phyloP scores from a whole-genome alignment of 2,329 filamentous ascomycete species.

The Beauveria medogensis region DNA sequence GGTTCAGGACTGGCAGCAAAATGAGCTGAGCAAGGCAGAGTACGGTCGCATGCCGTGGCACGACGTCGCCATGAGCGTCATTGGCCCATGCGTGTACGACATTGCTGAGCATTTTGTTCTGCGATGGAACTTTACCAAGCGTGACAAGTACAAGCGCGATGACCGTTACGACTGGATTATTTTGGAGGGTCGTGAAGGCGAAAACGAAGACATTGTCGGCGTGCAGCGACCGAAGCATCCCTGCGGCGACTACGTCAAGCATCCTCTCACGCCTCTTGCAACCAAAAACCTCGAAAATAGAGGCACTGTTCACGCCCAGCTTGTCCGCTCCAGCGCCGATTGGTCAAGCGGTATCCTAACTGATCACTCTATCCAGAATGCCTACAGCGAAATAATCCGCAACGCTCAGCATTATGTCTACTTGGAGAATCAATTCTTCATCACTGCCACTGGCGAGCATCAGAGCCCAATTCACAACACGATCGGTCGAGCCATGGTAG shows the following conservation, averaged over 20 bases:
- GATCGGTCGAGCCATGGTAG: conserved; percentile 82
- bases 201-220: conserved; percentile 77
- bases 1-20: conserved; percentile 85
- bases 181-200: conserved; percentile 65
- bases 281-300: conserved; percentile 55
- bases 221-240: conserved; percentile 86
- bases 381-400: conserved; percentile 75
- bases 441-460: conserved; percentile 84
- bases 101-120: conserved; percentile 93
- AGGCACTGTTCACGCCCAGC: conserved; percentile 71
- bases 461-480: conserved; percentile 81
- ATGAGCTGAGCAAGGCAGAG: conserved; percentile 84
- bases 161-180: conserved; percentile 76
- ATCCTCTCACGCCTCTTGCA: conserved; percentile 64
- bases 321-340: conserved; percentile 84
- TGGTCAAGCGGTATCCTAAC: conserved; percentile 88
- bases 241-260: conserved; percentile 77
- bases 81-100: conserved; percentile 84
- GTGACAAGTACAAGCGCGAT: conserved; percentile 95
- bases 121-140: conserved; percentile 93
- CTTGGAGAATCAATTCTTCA: conserved; percentile 99
- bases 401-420: conserved; percentile 90
- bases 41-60: conserved; percentile 98
- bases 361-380: conserved; percentile 81
- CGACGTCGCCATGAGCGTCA: conserved; percentile 85